Base-by-base conservation (phyloP, 2,329 filamentous ascomycete genomes). In the Dactylellina parvicollis region DNA sequence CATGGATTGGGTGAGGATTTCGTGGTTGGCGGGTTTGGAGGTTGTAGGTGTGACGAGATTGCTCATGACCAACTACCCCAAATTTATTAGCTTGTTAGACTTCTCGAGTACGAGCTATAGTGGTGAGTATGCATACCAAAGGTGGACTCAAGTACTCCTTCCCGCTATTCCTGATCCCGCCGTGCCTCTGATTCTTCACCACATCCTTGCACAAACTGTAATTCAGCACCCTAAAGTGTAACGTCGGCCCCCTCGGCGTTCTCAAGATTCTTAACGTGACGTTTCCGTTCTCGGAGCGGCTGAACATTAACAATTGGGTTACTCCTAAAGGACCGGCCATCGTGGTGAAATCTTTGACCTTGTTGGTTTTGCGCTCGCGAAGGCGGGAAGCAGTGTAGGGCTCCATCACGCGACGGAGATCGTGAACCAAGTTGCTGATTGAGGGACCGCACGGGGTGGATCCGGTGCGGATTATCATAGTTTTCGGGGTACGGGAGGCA, bases 391-490 rank as follows among this genome's bases (percentile, higher is more conserved):
- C 95, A 2, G 95, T 99, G 60, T 92, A 91, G 0, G 95, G 95
- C 82, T 98, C 92, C 92, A 99, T 96, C 83, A 98, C 94, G 62
- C 86, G 86, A 78, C 95, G 89, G 70, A 98, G 91, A 83, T 99
- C 95, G 77, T 90, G 89, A 20, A 94, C 93, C 77, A 99, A 84
- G 82, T 98, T 93, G 80, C 90, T 94, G 78, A 99, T 87, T 80
- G 91, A 96, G 71, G 92, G 88, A 67, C 95, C 95, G 57, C 99
- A 92, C 80, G 97, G 92, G 78, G 92, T 91, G 77, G 93, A 94
- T 78, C 95, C 95, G 78, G 97, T 93, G 77, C 95, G 91, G 81
- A 99, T 96, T 69, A 99, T 94, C 94, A 99, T 97, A 80, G 90
- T 96, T 85, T 97, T 97, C 32, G 95, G 95, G 56, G 88, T 86